Evolutionary conservation across 352 stramenopile genomes (phyloP).

Genomic region (Pythium folliculosum): DNA sequence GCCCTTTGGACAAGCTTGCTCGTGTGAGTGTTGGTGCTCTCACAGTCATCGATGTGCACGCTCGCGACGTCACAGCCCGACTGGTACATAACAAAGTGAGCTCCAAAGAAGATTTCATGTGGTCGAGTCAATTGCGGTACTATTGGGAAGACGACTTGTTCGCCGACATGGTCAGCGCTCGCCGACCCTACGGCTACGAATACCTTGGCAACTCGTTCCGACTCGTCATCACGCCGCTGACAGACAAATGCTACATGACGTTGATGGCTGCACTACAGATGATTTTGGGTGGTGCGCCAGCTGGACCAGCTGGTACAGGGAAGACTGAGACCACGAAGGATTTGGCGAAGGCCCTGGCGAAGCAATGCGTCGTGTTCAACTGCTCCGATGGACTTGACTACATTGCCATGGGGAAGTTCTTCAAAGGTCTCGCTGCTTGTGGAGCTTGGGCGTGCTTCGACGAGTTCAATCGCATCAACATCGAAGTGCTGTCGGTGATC

Average conservation of each 20-base stretch:
- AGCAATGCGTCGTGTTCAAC: conserved; percentile 96
- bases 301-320: conserved; percentile 91
- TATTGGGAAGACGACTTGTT: conserved; percentile 91
- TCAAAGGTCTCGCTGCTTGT: conserved; percentile 90
- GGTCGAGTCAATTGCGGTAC: conserved; percentile 94
- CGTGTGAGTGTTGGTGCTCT: conserved; percentile 92
- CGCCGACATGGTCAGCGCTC: conserved; percentile 91
- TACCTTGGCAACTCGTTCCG: conserved; percentile 95
- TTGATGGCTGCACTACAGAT: conserved; percentile 95
- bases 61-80: conserved; percentile 90
- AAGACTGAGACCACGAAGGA: conserved; percentile 96
- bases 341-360: conserved; percentile 92
- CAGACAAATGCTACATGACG: conserved; percentile 96
- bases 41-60: conserved; percentile 95
- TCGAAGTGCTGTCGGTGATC: conserved; percentile 90
- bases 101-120: conserved; percentile 93
- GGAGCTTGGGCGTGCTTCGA: conserved; percentile 96
- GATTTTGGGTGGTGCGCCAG: conserved; percentile 92
- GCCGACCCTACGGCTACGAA: conserved; percentile 93
- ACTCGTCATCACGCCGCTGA: conserved; percentile 94
- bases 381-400: conserved; percentile 95
- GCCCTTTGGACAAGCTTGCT: conserved; percentile 87
- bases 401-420: conserved; percentile 95
- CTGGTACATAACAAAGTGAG: conserved; percentile 85
- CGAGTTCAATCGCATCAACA: conserved; percentile 97